Percentiles rank a stretch among this genome's conserved stretches.
Conservation (phyloP, 2,329 filamentous ascomycete genomes). For the Diplodia intermedia region DNA sequence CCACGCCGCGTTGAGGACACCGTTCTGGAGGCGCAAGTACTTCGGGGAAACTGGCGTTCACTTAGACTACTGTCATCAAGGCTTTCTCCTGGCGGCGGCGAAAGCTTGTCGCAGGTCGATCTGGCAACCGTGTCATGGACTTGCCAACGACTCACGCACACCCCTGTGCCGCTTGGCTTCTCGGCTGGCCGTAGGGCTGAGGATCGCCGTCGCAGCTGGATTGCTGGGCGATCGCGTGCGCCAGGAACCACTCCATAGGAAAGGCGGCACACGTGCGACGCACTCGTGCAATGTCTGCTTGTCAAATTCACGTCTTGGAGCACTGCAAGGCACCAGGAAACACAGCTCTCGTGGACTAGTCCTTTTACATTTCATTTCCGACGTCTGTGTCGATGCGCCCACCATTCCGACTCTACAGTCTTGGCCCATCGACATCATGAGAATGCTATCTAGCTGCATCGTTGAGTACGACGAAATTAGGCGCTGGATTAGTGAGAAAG, state of each 20-base stretch:
- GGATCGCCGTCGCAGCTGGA: slow-evolving; percentile 28
- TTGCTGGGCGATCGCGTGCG: slow-evolving; percentile 28
- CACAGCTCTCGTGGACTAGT: slow-evolving; percentile 25
- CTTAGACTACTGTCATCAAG: slow-evolving; percentile 10
- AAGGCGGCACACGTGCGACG: slow-evolving; percentile 10
- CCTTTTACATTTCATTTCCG: slow-evolving; percentile 34
- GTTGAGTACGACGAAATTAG: slow-evolving; percentile 31
- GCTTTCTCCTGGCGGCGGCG: slow-evolving; percentile 17
- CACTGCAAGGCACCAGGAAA: not conserved
- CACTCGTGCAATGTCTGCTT: not conserved
- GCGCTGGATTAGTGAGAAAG: slow-evolving; percentile 32
- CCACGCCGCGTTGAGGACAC: slow-evolving; percentile 3
- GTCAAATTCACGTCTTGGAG: not conserved
- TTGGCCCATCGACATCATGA: slow-evolving; percentile 34
- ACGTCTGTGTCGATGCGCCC: slow-evolving; percentile 32
- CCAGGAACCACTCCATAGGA: slow-evolving; percentile 8
- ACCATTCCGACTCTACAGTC: slow-evolving; percentile 31
- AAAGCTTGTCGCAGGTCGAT: slow-evolving; percentile 27
- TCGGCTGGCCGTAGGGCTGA: slow-evolving; percentile 29
- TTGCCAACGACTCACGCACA: slow-evolving; percentile 23
- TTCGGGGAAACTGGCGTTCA: slow-evolving; percentile 1
- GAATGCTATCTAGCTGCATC: slow-evolving; percentile 33
- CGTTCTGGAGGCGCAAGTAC: slow-evolving; percentile 6
- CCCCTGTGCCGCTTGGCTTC: slow-evolving; percentile 31
- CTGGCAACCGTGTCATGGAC: slow-evolving; percentile 33